phyloP scores from a whole-genome alignment of 1,284 basidiomycete genomes.

The Bondarzewia mesenterica region DNA sequence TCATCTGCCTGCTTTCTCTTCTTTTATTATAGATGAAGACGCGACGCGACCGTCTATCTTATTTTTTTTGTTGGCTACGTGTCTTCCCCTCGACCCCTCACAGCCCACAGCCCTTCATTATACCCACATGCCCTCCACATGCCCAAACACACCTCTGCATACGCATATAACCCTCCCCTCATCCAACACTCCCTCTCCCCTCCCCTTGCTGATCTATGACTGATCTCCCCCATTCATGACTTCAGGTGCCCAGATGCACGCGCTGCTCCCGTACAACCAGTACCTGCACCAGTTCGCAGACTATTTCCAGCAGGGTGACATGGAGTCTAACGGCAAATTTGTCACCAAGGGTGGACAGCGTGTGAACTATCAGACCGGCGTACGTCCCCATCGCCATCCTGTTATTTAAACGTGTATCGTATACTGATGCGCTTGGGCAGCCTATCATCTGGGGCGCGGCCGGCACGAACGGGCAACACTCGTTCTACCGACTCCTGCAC shows the following conservation, averaged over 20 bases:
- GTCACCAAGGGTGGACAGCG: slow-evolving; percentile 90
- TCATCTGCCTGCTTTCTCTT: too few species aligned
- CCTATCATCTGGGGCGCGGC: slow-evolving; percentile 99
- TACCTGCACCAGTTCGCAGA: slow-evolving; percentile 99
- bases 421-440: slow-evolving; percentile 26
- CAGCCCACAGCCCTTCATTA: too few species aligned
- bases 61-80: too few species aligned
- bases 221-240: neutral
- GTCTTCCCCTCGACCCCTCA: too few species aligned
- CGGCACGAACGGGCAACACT: slow-evolving; percentile 98
- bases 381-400: too few species aligned
- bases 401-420: neutral
- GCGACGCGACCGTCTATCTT: too few species aligned
- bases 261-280: slow-evolving; percentile 94
- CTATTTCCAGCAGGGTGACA: slow-evolving; percentile 99
- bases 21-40: too few species aligned
- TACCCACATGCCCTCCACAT: neutral
- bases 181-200: neutral
- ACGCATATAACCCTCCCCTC: neutral
- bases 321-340: slow-evolving; percentile 99
- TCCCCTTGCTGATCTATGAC: neutral
- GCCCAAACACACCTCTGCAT: too few species aligned
- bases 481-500: slow-evolving; percentile 97
- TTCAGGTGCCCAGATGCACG: slow-evolving; percentile 84
- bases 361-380: slow-evolving; percentile 94